Evolutionary conservation across 2,329 filamentous ascomycete species (phyloP), one percentile per base, ranked within the genome.

Genomic region (Aurifilum marmelostoma): DNA sequence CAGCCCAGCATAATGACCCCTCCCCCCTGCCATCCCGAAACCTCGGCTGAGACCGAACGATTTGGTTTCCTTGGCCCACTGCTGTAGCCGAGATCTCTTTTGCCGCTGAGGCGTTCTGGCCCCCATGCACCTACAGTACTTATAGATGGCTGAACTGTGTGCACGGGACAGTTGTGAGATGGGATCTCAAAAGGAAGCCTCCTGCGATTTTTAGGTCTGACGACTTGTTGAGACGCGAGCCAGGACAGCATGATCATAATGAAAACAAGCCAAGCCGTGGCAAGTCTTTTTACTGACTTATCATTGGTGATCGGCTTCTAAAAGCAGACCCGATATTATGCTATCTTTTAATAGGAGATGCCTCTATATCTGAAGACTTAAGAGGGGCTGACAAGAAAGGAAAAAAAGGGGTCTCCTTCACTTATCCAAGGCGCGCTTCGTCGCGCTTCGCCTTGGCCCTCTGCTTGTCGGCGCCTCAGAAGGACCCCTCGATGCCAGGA

Each of bases 1-100:
- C 56, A 59, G 56, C 56, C n/a, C n/a, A n/a, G n/a, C 32, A 37
- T 11, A 59, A n/a, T 5, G 3, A 34, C 34, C 34, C 34, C 34
- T 8, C 34, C 16, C 34, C 65, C 65, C 34, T 63, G 59, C 41
- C 59, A 63, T 58, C 34, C 41, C 62, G 65, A 67, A 67, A 67
- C 65, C 14, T 34, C 43, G 65, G 59, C 34, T 63, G 59, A 32
- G 34, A 47, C 65, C 59, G 47, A 43, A 24, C 43, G 34, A 3
- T 67, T 27, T 18, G 18, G 21, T 59, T 37, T 24, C 11, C 34
- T 14, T 11, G 29, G 52, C 14, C 24, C 52, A 14, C 52, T 29
- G 27, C 24, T 32, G 52, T 29, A 32, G 24, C 52, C 52, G 24
- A 29, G 24, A 56, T 29, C 24, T 56, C 52, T 29, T 54, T 54